These are phyloP conservation scores for Moesziomyces globuligerus DNA, from an alignment of 1,284 basidiomycete species.

Conservation along the genomic window DNA sequence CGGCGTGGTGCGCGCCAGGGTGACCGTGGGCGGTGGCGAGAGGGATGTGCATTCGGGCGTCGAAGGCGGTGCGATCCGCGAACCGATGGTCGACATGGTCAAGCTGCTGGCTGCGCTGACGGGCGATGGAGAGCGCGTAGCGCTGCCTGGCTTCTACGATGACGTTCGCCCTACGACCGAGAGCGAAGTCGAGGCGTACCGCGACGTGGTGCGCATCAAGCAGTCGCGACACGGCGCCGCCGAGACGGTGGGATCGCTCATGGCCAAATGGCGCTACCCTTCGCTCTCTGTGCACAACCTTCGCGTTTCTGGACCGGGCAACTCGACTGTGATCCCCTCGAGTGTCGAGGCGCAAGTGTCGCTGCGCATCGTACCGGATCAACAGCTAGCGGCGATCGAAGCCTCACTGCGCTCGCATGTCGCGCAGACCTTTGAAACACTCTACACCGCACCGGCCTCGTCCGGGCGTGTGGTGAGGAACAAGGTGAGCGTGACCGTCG, in stretches of 20 bases:
- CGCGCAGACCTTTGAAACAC: slow-evolving; percentile 72
- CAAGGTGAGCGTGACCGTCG: slow-evolving; percentile 72
- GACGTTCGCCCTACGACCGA: slow-evolving; percentile 59
- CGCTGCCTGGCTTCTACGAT: slow-evolving; percentile 85
- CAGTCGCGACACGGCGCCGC: slow-evolving; percentile 8
- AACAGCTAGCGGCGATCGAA: slow-evolving; percentile 79
- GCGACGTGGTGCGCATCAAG: slow-evolving; percentile 49
- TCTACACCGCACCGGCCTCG: slow-evolving; percentile 67
- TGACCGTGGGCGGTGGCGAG: slow-evolving; percentile 73
- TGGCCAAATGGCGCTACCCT: slow-evolving; percentile 60
- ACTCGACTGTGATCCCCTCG: slow-evolving; percentile 59
- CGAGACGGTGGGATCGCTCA: slow-evolving; percentile 46
- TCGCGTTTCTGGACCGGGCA: slow-evolving; percentile 48
- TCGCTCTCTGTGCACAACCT: slow-evolving; percentile 60
- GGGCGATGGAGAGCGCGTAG: slow-evolving; percentile 71
- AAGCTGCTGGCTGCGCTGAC: slow-evolving; percentile 80
- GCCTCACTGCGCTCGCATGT: slow-evolving; percentile 75
- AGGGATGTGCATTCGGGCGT: slow-evolving; percentile 90
- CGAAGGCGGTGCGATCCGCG: slow-evolving; percentile 85
- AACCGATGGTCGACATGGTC: slow-evolving; percentile 92
- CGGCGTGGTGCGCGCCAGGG: slow-evolving; percentile 85
- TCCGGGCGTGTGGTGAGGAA: slow-evolving; percentile 16
- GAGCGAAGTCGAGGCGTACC: slow-evolving; percentile 66
- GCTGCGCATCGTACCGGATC: slow-evolving; percentile 92
- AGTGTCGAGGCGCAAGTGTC: slow-evolving; percentile 58